phyloP scores from a whole-genome alignment of 208 protist species.

The Leishmania mexicana region DNA sequence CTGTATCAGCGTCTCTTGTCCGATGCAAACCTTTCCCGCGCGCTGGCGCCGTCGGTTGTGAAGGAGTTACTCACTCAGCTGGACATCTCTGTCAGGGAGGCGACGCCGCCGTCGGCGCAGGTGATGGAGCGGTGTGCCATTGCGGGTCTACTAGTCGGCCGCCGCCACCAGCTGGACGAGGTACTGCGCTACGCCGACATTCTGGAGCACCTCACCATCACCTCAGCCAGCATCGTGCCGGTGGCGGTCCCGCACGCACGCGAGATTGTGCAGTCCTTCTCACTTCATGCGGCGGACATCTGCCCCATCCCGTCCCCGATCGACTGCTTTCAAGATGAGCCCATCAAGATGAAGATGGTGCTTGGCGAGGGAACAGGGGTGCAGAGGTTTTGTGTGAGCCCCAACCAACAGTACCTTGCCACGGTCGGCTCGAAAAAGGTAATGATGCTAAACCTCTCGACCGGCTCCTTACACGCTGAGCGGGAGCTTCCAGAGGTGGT shows the following conservation, averaged over 20 bases:
- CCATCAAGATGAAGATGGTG: constrained; percentile 45
- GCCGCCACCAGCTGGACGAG: constrained; percentile 57
- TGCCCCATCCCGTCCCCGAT: constrained; percentile 63
- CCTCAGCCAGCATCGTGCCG: constrained; percentile 35
- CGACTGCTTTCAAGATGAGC: constrained; percentile 66
- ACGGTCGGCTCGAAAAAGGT: constrained; percentile 49
- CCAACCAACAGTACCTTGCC: constrained; percentile 57
- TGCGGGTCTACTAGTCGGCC: constrained; percentile 60
- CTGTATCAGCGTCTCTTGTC: constrained; percentile 31
- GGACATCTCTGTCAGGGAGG: constrained; percentile 27
- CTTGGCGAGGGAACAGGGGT: constrained; percentile 66
- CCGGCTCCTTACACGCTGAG: constrained; percentile 42
- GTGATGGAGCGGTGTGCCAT: constrained; percentile 56
- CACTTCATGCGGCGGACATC: constrained; percentile 33
- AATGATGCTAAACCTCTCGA: constrained; percentile 46
- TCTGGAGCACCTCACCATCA: constrained; percentile 47
- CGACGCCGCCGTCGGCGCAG: constrained; percentile 21
- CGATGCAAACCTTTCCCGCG: constrained; percentile 38
- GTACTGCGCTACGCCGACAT: constrained; percentile 63
- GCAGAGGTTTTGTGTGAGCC: constrained; percentile 77
- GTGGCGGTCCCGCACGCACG: constrained; percentile 43
- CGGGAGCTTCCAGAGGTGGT: constrained; percentile 37
- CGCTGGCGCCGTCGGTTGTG: constrained; percentile 29
- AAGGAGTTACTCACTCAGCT: constrained; percentile 35
- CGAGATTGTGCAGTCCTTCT: constrained; percentile 56